Conservation (phyloP, 2,329 filamentous ascomycete species). For the Parastagonospora nodorum region DNA sequence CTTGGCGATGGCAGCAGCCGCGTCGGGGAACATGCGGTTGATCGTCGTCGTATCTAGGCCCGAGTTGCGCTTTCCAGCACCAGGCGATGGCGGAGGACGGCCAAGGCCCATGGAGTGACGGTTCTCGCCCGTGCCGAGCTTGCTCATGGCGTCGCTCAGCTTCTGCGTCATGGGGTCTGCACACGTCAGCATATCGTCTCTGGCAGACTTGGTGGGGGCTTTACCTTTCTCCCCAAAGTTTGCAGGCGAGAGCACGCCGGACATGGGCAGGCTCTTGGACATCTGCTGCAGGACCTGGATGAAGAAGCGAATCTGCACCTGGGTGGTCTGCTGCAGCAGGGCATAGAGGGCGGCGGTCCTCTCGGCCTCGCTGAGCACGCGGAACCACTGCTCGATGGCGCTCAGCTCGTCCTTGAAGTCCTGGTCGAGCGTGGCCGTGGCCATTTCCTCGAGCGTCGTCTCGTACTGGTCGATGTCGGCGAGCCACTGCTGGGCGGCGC, state of each 20-base stretch:
- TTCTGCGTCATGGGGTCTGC: constrained; percentile 96
- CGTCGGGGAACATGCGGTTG: constrained; percentile 99
- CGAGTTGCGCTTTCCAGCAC: constrained; percentile 80
- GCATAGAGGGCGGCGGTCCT: constrained; percentile 94
- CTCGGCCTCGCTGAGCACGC: constrained; percentile 94
- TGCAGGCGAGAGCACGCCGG: constrained; percentile 88
- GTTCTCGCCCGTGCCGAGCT: constrained; percentile 84
- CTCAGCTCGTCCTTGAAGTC: constrained; percentile 99
- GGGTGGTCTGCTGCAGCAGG: constrained; percentile 94
- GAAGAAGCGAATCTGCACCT: constrained; percentile 98
- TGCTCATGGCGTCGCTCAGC: constrained; percentile 94
- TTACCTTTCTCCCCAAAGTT: constrained; percentile 92
- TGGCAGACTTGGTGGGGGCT: constrained; percentile 14
- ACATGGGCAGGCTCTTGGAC: constrained; percentile 98
- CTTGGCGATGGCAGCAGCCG: constrained; percentile 95
- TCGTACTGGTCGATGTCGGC: constrained; percentile 99
- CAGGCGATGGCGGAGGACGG: constrained; percentile 75
- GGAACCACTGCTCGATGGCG: constrained; percentile 99
- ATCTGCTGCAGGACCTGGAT: constrained; percentile 99
- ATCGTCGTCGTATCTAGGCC: constrained; percentile 92
- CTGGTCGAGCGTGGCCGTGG: constrained; percentile 95
- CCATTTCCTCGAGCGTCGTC: constrained; percentile 98
- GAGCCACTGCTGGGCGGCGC: constrained; percentile 97
- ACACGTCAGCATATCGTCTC: constrained; percentile 23
- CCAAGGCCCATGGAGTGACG: constrained; percentile 77